A percentile compares a stretch with the other conserved stretches of the same genome.
phyloP scores from a whole-genome alignment of 2,329 filamentous ascomycete genomes.

The Penicillium sp. region DNA sequence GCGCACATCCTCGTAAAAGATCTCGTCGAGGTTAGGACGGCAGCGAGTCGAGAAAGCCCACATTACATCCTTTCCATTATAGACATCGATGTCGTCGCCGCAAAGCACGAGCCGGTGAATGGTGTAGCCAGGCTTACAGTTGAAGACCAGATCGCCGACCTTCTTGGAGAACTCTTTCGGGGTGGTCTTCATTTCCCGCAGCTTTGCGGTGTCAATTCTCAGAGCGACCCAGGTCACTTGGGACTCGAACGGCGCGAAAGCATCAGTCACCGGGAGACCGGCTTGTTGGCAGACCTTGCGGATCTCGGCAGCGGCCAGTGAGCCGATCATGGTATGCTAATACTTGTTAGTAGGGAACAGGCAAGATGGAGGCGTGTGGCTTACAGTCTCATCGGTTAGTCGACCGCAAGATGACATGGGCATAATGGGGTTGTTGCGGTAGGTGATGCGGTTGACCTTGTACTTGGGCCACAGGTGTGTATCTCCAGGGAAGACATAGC shows the following conservation, averaged over 20 bases:
- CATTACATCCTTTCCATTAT: conserved; percentile 40
- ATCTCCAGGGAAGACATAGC: conserved; percentile 40
- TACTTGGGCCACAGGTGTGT: conserved; percentile 34
- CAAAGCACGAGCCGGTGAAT: conserved; percentile 42
- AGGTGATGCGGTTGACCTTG: conserved; percentile 42
- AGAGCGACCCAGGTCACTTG: conserved; percentile 46
- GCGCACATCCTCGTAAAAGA: conserved; percentile 38
- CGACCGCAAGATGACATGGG: conserved; percentile 40
- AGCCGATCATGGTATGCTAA: conserved; percentile 35
- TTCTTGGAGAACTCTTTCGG: conserved; percentile 32
- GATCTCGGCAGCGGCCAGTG: conserved; percentile 41
- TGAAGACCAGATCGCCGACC: conserved; percentile 39
- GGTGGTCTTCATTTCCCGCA: conserved; percentile 49
- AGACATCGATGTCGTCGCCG: conserved; percentile 45
- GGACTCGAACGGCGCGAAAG: conserved; percentile 40
- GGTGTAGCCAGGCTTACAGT: conserved; percentile 36
- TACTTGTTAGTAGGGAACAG: background rate
- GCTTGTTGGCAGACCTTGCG: conserved; percentile 29
- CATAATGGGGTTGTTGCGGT: conserved; percentile 43
- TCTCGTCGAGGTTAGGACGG: conserved; percentile 39
- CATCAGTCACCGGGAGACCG: conserved; percentile 39
- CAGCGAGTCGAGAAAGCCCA: conserved; percentile 46
- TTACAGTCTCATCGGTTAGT: conserved; percentile 40
- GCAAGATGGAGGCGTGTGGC: conserved; percentile 5
- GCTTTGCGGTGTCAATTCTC: conserved; percentile 50